Evolutionary conservation across 202 grass and related monocot species (phyloP).

Genomic region (Cymbopogon flexuosus): DNA sequence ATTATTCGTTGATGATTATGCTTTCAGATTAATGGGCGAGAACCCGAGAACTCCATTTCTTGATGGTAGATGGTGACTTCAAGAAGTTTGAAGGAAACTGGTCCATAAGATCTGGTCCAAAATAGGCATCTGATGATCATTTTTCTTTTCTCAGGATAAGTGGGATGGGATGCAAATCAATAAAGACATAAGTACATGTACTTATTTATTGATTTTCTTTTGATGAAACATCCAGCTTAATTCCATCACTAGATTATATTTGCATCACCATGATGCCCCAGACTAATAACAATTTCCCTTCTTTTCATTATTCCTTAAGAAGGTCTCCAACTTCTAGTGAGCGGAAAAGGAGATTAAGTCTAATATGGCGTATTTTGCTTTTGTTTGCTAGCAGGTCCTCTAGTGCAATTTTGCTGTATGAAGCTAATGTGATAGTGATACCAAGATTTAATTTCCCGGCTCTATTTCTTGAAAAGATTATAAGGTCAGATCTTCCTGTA

Average conservation of each 20-base stretch:
- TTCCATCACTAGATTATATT: too few relatives aligned
- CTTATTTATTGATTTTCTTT: too few relatives aligned
- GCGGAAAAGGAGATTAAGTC: background rate
- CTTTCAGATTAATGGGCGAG: constrained; percentile 57
- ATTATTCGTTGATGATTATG: background rate
- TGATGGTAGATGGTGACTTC: background rate
- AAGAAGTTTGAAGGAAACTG: constrained; percentile 37
- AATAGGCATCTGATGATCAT: constrained; percentile 26
- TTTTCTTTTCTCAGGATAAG: background rate
- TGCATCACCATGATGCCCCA: background rate
- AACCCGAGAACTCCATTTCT: constrained; percentile 90
- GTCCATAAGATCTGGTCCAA: constrained; percentile 67
- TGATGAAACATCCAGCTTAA: too few relatives aligned
- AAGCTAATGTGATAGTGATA: constrained; percentile 85
- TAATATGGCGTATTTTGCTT: constrained; percentile 10
- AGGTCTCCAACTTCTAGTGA: background rate
- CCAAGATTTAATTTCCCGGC: constrained; percentile 91
- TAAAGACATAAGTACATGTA: too few relatives aligned
- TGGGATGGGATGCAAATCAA: too few relatives aligned
- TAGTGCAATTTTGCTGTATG: constrained; percentile 64
- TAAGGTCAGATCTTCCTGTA: constrained; percentile 79
- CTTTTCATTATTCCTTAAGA: background rate
- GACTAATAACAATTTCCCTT: background rate
- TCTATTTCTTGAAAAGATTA: constrained; percentile 92
- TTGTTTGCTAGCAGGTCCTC: constrained; percentile 43